A percentile compares a stretch with the other conserved stretches of the same genome.
phyloP scores from a whole-genome alignment of 345 rosid species.

The Odontarrhena argentea region DNA sequence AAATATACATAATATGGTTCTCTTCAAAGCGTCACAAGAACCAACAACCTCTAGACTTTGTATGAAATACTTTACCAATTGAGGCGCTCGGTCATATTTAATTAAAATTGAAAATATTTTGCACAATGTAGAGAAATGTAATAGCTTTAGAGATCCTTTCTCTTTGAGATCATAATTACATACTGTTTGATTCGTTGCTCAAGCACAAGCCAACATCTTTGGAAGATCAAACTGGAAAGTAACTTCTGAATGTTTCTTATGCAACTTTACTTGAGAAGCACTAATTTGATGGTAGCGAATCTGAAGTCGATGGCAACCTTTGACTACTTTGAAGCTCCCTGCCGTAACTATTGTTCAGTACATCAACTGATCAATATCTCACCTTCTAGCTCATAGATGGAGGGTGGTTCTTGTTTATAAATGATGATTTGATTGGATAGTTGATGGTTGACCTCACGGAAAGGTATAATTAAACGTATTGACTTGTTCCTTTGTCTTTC shows the following conservation, averaged over 20 bases:
- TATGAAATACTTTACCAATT: too few relatives aligned
- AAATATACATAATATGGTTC: too few relatives aligned
- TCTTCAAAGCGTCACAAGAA: too few relatives aligned
- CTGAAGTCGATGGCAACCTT: conserved; percentile 61
- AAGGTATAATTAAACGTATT: conserved; percentile 51
- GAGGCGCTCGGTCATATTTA: too few relatives aligned
- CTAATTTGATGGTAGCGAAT: conserved; percentile 55
- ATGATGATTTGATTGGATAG: conserved; percentile 51
- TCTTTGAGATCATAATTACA: too few relatives aligned
- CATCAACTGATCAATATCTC: conserved; percentile 44
- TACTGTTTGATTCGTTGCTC: too few relatives aligned
- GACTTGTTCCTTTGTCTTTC: neutral
- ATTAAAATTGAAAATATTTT: too few relatives aligned
- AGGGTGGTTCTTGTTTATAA: conserved; percentile 59
- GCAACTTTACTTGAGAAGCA: conserved; percentile 55
- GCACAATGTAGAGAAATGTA: too few relatives aligned
- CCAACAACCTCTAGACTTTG: too few relatives aligned
- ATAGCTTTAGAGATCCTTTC: too few relatives aligned
- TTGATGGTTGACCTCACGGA: conserved; percentile 66
- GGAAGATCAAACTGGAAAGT: too few relatives aligned
- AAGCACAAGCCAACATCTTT: too few relatives aligned
- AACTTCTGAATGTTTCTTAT: conserved; percentile 3
- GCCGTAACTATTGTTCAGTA: conserved; percentile 54
- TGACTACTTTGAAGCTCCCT: conserved; percentile 63
- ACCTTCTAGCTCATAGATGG: conserved; percentile 60